These are phyloP conservation scores for Diaporthe vexans DNA, from an alignment of 2,329 filamentous ascomycete species.

Conservation along the genomic window DNA sequence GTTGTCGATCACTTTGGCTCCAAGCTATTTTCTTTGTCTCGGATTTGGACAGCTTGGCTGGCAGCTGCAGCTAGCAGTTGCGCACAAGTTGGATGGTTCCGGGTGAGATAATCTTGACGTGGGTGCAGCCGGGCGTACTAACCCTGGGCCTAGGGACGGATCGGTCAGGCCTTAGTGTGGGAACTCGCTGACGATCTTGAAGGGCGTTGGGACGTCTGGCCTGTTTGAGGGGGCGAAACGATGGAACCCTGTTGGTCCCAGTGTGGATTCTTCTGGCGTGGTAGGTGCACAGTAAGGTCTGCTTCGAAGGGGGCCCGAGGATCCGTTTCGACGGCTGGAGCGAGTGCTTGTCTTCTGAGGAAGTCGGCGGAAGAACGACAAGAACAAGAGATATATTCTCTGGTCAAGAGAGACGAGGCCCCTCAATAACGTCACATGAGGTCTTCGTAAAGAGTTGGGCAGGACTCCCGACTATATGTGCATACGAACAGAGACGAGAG, in stretches of 20 bases:
- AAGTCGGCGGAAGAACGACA: not conserved
- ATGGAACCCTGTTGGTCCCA: slow-evolving; percentile 10
- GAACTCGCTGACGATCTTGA: not conserved
- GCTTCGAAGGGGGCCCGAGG: not conserved
- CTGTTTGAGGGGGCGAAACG: slow-evolving; percentile 9
- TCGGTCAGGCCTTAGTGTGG: slow-evolving; percentile 23
- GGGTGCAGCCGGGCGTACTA: not conserved
- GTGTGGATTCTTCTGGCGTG: not conserved
- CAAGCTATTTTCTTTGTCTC: not conserved
- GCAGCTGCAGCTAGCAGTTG: not conserved
- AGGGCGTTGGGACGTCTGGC: slow-evolving; percentile 8
- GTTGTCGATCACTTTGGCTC: not conserved
- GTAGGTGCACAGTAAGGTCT: not conserved
- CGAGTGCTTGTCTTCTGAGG: not conserved
- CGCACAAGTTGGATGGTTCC: not conserved
- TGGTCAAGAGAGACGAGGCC: slow-evolving; percentile 3
- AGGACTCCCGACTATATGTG: not conserved
- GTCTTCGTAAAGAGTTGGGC: not conserved
- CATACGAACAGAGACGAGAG: not conserved
- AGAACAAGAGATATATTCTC: slow-evolving; percentile 11
- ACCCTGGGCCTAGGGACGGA: not conserved
- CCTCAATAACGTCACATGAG: slow-evolving; percentile 25
- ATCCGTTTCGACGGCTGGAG: not conserved
- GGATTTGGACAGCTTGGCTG: not conserved
- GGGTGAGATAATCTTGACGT: slow-evolving; percentile 32